Evolutionary conservation across 192 early-diverging fungal genomes (phyloP).

Genomic region (Mortierella antarctica): DNA sequence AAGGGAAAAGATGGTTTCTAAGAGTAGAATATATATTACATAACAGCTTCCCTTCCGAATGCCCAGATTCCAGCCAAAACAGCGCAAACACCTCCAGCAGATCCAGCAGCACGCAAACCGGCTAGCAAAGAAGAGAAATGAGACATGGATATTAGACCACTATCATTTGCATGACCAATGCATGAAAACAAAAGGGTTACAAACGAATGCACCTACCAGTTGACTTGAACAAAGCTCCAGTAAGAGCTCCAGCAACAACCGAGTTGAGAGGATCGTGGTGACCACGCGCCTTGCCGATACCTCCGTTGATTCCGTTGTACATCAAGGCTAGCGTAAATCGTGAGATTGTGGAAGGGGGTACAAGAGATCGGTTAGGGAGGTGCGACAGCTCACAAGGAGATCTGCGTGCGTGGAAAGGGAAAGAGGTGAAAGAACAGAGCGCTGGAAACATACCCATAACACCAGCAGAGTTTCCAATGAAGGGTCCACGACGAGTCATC

Average conservation of each 20-base stretch:
- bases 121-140: slow-evolving; percentile 41
- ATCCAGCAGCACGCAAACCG: slow-evolving; percentile 67
- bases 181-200: background rate
- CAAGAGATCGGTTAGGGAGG: background rate
- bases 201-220: slow-evolving; percentile 50
- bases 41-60: slow-evolving; percentile 48
- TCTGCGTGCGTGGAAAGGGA: too few relatives aligned
- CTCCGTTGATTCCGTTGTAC: slow-evolving; percentile 81
- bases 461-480: slow-evolving; percentile 84
- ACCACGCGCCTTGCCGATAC: slow-evolving; percentile 71
- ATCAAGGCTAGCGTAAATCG: slow-evolving; percentile 66
- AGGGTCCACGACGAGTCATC: slow-evolving; percentile 86
- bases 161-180: background rate
- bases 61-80: slow-evolving; percentile 68
- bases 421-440: slow-evolving; percentile 1
- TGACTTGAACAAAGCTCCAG: slow-evolving; percentile 83
- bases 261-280: slow-evolving; percentile 74
- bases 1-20: background rate
- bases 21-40: slow-evolving; percentile 22
- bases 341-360: slow-evolving; percentile 1
- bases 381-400: too few relatives aligned
- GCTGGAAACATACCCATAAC: slow-evolving; percentile 61
- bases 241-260: slow-evolving; percentile 75
- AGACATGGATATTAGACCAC: background rate
- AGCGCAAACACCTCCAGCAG: slow-evolving; percentile 67